Percentiles rank a stretch among this genome's conserved stretches.
phyloP scores from a whole-genome alignment of 2,329 filamentous ascomycete species.

The Curvularia hawaiiensis region DNA sequence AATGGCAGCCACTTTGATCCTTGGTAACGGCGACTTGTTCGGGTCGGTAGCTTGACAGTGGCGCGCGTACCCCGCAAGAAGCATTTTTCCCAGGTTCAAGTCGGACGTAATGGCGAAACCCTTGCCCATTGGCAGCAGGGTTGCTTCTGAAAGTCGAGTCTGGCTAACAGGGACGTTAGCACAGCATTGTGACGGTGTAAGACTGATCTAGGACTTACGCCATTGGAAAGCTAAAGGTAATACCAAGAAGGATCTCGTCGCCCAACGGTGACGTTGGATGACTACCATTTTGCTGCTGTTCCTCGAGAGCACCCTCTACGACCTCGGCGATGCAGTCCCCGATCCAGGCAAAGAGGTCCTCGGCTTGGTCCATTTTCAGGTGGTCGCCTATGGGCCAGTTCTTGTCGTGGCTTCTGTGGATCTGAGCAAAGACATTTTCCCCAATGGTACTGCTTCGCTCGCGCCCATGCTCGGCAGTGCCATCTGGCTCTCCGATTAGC shows the following conservation, averaged over 20 bases:
- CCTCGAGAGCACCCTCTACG: slow-evolving; percentile 62
- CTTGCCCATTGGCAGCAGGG: slow-evolving; percentile 72
- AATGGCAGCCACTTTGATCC: slow-evolving; percentile 74
- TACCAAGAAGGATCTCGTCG: slow-evolving; percentile 64
- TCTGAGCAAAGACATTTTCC: slow-evolving; percentile 42
- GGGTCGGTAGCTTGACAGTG: slow-evolving; percentile 52
- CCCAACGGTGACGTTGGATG: slow-evolving; percentile 38
- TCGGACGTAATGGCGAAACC: slow-evolving; percentile 68
- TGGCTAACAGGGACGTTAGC: slow-evolving; percentile 50
- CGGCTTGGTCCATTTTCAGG: slow-evolving; percentile 74
- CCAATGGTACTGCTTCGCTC: slow-evolving; percentile 27
- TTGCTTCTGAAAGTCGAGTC: slow-evolving; percentile 65
- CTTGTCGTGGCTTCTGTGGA: slow-evolving; percentile 68
- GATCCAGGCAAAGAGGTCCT: slow-evolving; percentile 81
- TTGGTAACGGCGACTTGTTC: slow-evolving; percentile 53
- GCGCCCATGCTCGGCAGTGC: slow-evolving; percentile 16
- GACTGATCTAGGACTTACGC: slow-evolving; percentile 37
- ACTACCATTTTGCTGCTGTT: slow-evolving; percentile 31
- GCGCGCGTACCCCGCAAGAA: slow-evolving; percentile 64
- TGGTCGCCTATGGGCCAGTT: slow-evolving; percentile 77
- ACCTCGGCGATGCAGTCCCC: slow-evolving; percentile 77
- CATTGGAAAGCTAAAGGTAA: slow-evolving; percentile 75
- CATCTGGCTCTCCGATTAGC: slow-evolving; percentile 55
- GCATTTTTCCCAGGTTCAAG: slow-evolving; percentile 64
- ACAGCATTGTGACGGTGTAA: neutral